Percentiles rank a stretch among this genome's conserved stretches.
phyloP scores from a whole-genome alignment of 345 rosid genomes.

The Lepidium africanum region DNA sequence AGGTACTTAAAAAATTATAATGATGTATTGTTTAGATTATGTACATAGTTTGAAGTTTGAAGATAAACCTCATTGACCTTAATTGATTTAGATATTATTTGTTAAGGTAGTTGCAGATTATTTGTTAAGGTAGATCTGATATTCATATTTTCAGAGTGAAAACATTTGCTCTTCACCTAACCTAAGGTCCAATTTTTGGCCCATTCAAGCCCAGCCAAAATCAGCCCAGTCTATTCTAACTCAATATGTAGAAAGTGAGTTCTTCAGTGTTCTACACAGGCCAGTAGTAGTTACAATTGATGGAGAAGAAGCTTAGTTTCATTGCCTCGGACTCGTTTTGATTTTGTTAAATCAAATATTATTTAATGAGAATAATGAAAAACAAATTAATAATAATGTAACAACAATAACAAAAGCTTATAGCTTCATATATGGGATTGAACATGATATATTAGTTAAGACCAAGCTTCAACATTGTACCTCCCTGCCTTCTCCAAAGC shows the following conservation, averaged over 20 bases:
- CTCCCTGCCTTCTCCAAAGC: conserved; percentile 68
- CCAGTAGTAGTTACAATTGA: not conserved
- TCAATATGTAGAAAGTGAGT: not conserved
- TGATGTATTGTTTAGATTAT: not conserved
- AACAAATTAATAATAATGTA: not conserved
- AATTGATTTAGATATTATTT: not conserved
- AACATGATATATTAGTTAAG: conserved; percentile 30
- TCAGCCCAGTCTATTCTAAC: not conserved
- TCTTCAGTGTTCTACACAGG: not conserved
- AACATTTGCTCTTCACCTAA: not conserved
- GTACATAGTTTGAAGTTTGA: not conserved
- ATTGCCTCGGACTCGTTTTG: not conserved
- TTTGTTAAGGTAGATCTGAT: not conserved
- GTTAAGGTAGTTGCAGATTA: not conserved
- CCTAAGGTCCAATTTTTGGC: not conserved
- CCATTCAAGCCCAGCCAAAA: not conserved
- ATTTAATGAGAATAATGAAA: too few relatives aligned
- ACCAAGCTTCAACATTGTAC: conserved; percentile 96
- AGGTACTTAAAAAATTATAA: not conserved
- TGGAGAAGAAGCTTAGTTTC: conserved; percentile 1
- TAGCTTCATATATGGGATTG: not conserved
- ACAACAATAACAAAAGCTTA: not conserved
- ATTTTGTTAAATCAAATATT: not conserved
- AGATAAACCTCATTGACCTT: not conserved
- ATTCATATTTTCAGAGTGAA: not conserved